phyloP scores from a whole-genome alignment of 352 stramenopile genomes.

The Phytophthora brassicae region DNA sequence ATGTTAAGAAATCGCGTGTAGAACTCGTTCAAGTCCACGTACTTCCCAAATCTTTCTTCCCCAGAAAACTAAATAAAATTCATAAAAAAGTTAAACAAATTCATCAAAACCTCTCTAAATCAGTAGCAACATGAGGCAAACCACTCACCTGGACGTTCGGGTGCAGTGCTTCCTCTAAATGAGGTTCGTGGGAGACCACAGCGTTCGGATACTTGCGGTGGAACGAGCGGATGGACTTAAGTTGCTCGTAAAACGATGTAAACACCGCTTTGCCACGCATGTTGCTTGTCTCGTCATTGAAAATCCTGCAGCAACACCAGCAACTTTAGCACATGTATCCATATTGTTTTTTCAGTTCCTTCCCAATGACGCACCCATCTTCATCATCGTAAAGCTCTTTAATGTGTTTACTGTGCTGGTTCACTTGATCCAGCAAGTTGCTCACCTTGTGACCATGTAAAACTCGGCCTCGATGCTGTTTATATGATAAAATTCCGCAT shows the following conservation, averaged over 20 bases:
- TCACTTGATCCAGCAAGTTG: constrained; percentile 73
- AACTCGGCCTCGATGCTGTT: constrained; percentile 75
- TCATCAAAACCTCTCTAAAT: too few relatives aligned
- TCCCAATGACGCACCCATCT: constrained; percentile 52
- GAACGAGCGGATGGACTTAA: constrained; percentile 84
- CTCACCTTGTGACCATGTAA: constrained; percentile 86
- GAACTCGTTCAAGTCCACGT: constrained; percentile 88
- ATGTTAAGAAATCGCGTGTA: constrained; percentile 83
- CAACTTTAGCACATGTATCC: too few relatives aligned
- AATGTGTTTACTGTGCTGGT: constrained; percentile 65
- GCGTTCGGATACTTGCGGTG: constrained; percentile 85
- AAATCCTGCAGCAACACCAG: constrained; percentile 44
- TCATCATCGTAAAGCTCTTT: constrained; percentile 85
- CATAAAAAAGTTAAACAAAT: neutral
- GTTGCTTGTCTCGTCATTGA: constrained; percentile 71
- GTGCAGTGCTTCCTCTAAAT: constrained; percentile 58
- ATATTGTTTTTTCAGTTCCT: too few relatives aligned
- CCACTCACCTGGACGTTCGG: constrained; percentile 53
- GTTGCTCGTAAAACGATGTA: constrained; percentile 88
- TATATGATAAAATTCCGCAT: neutral
- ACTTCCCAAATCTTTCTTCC: constrained; percentile 89
- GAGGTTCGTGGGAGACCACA: constrained; percentile 63
- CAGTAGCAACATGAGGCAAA: too few relatives aligned
- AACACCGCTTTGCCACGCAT: constrained; percentile 82
- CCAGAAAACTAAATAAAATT: constrained; percentile 66